These are phyloP conservation scores for Fusarium citri DNA, from an alignment of 2,329 filamentous ascomycete genomes.

Conservation along the genomic window DNA sequence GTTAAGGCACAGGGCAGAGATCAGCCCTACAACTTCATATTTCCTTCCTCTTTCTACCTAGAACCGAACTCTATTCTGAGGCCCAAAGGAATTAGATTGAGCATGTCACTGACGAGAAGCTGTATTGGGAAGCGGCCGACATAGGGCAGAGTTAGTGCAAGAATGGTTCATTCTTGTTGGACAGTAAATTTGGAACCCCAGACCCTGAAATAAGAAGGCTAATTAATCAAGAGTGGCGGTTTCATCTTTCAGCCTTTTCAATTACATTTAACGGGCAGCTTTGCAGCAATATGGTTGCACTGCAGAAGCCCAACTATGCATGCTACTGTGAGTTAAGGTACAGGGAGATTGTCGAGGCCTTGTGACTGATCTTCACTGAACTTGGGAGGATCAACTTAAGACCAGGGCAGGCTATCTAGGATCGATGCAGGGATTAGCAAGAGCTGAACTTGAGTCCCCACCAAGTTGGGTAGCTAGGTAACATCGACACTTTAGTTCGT, in stretches of 20 bases:
- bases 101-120: conserved; percentile 7
- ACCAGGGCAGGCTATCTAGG: conserved; percentile 17
- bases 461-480: conserved; percentile 13
- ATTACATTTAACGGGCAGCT: conserved; percentile 1
- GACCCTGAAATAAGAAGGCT: conserved; percentile 34
- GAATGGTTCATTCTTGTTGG: conserved; percentile 21
- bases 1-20: background rate
- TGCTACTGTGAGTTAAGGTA: conserved; percentile 8
- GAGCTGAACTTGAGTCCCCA: conserved; percentile 38
- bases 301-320: background rate
- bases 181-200: conserved; percentile 30
- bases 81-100: background rate
- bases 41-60: conserved; percentile 3
- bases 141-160: conserved; percentile 25
- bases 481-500: background rate
- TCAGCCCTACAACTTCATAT: conserved; percentile 16
- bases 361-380: conserved; percentile 28
- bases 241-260: conserved; percentile 30
- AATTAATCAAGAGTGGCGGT: conserved; percentile 40
- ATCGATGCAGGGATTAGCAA: conserved; percentile 28
- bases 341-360: conserved; percentile 1
- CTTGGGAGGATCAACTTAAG: conserved; percentile 25
- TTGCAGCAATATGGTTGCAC: conserved; percentile 20
- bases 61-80: background rate
- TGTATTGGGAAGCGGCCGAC: conserved; percentile 7